Percentiles rank a stretch among this genome's conserved stretches.
Conservation (phyloP, 2,329 filamentous ascomycete genomes). For the Cladosporium cucumerinum region DNA sequence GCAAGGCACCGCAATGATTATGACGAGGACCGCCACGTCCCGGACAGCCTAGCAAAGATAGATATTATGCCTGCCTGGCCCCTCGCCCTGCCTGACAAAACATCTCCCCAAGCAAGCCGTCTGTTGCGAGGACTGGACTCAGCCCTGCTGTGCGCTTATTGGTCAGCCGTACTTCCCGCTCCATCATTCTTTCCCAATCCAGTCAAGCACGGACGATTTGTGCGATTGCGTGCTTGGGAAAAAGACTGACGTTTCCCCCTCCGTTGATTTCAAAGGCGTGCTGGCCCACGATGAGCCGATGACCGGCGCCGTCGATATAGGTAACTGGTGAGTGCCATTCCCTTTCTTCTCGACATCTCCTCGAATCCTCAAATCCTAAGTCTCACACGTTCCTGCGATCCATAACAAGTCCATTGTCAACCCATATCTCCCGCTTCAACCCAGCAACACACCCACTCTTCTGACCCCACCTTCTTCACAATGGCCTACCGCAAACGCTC, state of each 20-base stretch:
- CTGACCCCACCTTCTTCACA: slow-evolving; percentile 15
- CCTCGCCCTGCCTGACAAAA: slow-evolving; percentile 6
- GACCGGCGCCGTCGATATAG: slow-evolving; percentile 23
- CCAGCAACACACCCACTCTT: neutral
- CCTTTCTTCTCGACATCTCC: slow-evolving; percentile 16
- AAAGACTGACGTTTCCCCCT: slow-evolving; percentile 12
- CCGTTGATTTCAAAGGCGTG: slow-evolving; percentile 23
- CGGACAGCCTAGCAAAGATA: neutral
- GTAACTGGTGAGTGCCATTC: slow-evolving; percentile 16
- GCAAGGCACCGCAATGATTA: slow-evolving; percentile 9
- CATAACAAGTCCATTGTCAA: neutral
- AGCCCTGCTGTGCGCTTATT: neutral
- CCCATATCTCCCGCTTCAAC: neutral
- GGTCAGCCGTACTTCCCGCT: slow-evolving; percentile 4
- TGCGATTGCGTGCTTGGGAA: slow-evolving; percentile 15
- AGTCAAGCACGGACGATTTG: slow-evolving; percentile 1
- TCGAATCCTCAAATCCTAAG: neutral
- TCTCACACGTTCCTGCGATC: slow-evolving; percentile 2
- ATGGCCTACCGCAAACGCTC: slow-evolving; percentile 28
- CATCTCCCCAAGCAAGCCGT: slow-evolving; percentile 10
- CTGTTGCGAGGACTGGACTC: slow-evolving; percentile 11
- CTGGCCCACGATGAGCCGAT: slow-evolving; percentile 16
- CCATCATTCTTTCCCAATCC: neutral
- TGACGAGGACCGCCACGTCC: neutral
- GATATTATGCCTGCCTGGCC: no score